Evolutionary conservation across 2,329 filamentous ascomycete genomes (phyloP).

Genomic region (Paecilomyces fulvus): DNA sequence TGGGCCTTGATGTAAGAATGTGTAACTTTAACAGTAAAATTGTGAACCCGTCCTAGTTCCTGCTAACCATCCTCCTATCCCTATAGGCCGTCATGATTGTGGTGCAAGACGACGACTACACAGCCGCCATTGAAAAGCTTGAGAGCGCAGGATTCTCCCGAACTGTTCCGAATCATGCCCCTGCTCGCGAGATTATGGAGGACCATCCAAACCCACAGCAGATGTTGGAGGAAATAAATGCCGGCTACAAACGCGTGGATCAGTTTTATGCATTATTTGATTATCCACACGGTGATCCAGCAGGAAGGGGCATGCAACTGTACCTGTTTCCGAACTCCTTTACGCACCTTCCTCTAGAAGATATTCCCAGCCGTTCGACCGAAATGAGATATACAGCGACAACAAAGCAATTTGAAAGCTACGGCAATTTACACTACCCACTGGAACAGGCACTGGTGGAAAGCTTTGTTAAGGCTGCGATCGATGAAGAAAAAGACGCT

Average conservation of each 20-base stretch:
- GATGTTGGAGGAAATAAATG: slow-evolving; percentile 14
- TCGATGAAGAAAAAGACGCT: slow-evolving; percentile 13
- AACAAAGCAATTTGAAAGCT: slow-evolving; percentile 5
- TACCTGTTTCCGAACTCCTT: slow-evolving; percentile 11
- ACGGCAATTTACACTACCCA: slow-evolving; percentile 12
- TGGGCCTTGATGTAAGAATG: slow-evolving; percentile 9
- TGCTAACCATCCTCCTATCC: slow-evolving; percentile 7
- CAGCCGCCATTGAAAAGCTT: slow-evolving; percentile 12
- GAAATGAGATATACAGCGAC: neutral
- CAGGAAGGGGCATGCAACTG: slow-evolving; percentile 4
- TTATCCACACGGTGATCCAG: slow-evolving; percentile 11
- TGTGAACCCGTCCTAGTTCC: neutral
- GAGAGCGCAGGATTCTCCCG: slow-evolving; percentile 12
- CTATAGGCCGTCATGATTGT: slow-evolving; percentile 11
- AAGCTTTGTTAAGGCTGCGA: slow-evolving; percentile 17
- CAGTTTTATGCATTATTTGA: slow-evolving; percentile 13
- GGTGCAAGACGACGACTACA: slow-evolving; percentile 14
- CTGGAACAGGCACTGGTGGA: slow-evolving; percentile 11
- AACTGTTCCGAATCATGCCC: slow-evolving; percentile 12
- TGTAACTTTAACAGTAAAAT: neutral
- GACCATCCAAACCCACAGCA: too few species aligned
- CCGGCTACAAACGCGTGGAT: slow-evolving; percentile 14
- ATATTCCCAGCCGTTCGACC: neutral
- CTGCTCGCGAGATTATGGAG: too few species aligned
- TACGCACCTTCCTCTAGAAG: slow-evolving; percentile 3